phyloP scores from a whole-genome alignment of 495 filamentous ascomycete genomes.

The Penicillium goetzii region DNA sequence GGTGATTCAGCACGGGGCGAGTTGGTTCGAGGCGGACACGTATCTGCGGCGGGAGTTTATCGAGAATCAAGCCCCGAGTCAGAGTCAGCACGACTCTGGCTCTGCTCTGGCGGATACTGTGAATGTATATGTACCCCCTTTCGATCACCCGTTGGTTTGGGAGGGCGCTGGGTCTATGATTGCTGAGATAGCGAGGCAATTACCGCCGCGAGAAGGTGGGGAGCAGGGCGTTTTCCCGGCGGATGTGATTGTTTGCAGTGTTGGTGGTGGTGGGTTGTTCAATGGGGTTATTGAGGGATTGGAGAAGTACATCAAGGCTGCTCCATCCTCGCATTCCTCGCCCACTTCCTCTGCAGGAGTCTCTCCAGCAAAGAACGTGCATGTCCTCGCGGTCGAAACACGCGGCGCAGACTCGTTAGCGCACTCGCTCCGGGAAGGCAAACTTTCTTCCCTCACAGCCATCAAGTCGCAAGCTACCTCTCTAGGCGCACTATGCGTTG shows the following conservation, averaged over 20 bases:
- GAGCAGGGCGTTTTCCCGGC: constrained; percentile 36
- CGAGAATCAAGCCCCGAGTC: constrained; percentile 28
- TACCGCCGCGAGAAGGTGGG: constrained; percentile 36
- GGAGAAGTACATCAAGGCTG: constrained; percentile 41
- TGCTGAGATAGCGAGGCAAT: constrained; percentile 67
- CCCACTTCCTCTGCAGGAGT: not conserved
- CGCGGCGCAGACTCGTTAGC: constrained; percentile 71
- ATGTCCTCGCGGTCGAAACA: constrained; percentile 79
- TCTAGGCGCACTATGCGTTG: constrained; percentile 74
- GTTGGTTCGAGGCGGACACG: constrained; percentile 78
- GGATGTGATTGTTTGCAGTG: constrained; percentile 75
- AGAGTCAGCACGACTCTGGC: constrained; percentile 2
- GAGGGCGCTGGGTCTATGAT: constrained; percentile 68
- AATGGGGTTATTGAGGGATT: constrained; percentile 75
- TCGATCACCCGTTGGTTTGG: constrained; percentile 84
- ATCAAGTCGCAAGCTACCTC: constrained; percentile 81
- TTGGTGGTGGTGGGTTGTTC: constrained; percentile 87
- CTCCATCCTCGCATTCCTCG: not conserved
- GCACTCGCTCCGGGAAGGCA: constrained; percentile 56
- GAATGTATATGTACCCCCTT: constrained; percentile 65
- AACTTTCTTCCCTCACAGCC: constrained; percentile 61
- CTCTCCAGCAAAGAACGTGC: constrained; percentile 32
- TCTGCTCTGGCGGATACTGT: constrained; percentile 55
- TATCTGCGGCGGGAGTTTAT: constrained; percentile 65
- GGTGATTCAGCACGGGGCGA: constrained; percentile 71